Evolutionary conservation across 805 yeast genomes (phyloP), one percentile per base, ranked within the genome.

Genomic region (Dipodascus geniculatus): DNA sequence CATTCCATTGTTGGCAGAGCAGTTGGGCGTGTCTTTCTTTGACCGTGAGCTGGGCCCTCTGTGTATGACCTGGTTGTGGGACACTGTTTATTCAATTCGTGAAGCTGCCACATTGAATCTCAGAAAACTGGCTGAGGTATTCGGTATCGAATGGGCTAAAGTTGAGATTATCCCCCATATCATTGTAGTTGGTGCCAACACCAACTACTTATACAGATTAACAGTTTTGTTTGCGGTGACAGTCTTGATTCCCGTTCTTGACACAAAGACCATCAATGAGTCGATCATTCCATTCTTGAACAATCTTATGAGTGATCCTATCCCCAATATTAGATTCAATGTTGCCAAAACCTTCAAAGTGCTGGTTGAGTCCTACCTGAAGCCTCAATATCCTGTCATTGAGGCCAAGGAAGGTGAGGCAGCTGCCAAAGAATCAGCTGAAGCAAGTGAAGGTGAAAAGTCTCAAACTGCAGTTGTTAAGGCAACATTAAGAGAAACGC

Each of bases 41-140:
- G 93, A 93, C 68, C 86, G 87, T 66, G 96, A 90, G 63, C 75
- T 93, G 59, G 89, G 95, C 58, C 83, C 86, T 51, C 75, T 93
- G 61, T 93, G 96, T 64, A 79, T 93, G 79, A 85, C 90, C n/a
- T 93, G 99, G 98, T 75, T 93, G 59, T 90, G 97, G 96, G 99
- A 93, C 71, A 86, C 90, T 2, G 99, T 93, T 42, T 93, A 81
- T 71, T 90, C 98, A 3, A 90, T 93, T 57, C 82, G 99, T 70
- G 95, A 88, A 60, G 99, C 99, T 8, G 98, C 98, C 0, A 95
- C 93, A 31, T 73, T 75, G 54, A 93, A 90, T 68, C 74, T 93
- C 61, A 82, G 79, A 60, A 82, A 84, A 60, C 75, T 93, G 62
- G 82, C 96, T 3, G 79, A 78, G 60, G 88, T 87, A 38, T 93